Evolutionary conservation across 208 protist species (phyloP).

Genomic region (Crithidia bombi): DNA sequence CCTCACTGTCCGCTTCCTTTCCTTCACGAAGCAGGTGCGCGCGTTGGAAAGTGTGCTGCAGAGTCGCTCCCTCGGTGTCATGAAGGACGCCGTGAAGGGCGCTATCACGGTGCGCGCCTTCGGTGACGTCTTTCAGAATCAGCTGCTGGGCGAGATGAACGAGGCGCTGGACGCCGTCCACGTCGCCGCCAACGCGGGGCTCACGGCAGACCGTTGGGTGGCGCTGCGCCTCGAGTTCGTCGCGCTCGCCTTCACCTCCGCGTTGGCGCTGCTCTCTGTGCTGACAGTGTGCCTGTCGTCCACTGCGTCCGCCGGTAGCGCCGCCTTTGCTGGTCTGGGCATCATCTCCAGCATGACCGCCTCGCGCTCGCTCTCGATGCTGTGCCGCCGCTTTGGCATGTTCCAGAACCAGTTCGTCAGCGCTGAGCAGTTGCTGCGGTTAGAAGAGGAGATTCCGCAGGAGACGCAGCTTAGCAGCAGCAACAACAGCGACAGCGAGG

Average conservation of each 20-base stretch:
- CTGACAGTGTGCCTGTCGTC: conserved; percentile 46
- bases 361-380: conserved; percentile 54
- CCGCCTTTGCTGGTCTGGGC: conserved; percentile 66
- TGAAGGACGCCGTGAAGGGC: conserved; percentile 70
- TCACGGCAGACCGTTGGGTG: conserved; percentile 75
- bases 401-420: conserved; percentile 86
- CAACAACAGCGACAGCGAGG: conserved; percentile 5
- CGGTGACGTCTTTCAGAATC: conserved; percentile 41
- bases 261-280: conserved; percentile 64
- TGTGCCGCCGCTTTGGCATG: conserved; percentile 68
- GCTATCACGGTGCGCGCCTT: conserved; percentile 72
- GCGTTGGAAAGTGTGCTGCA: conserved; percentile 61
- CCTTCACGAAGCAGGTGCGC: conserved; percentile 72
- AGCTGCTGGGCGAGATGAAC: conserved; percentile 55
- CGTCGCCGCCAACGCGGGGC: conserved; percentile 51
- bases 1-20: conserved; percentile 68
- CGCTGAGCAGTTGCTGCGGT: conserved; percentile 62
- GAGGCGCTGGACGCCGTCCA: conserved; percentile 66
- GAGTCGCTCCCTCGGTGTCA: conserved; percentile 47
- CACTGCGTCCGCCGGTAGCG: conserved; percentile 34
- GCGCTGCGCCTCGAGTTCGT: conserved; percentile 73
- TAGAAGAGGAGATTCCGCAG: conserved; percentile 49
- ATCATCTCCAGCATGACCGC: conserved; percentile 68
- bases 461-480: conserved; percentile 6
- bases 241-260: conserved; percentile 64